Evolutionary conservation across 257 asterid species (phyloP), one percentile per base, ranked within the genome.

Genomic region (Solanum chmielewskii): DNA sequence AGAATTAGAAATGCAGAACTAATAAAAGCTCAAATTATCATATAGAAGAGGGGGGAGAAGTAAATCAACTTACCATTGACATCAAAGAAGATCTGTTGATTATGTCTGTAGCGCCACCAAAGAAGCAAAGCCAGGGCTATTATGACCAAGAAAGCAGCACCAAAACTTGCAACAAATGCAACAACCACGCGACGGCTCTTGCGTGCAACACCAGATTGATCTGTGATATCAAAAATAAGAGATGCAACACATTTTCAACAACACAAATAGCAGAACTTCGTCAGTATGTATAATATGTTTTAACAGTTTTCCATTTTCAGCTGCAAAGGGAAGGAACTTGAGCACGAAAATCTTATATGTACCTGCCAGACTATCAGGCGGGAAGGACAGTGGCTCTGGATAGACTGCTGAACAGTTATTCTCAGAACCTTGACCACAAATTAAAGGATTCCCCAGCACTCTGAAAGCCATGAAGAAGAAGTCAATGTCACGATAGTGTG

Each of bases 71-170:
- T 84, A 97, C 99, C 99, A 77, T 96, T 95, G 44, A 96, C 95
- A 85, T 97, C 99, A 73, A 97, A 97, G 94, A 95, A 96, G 83
- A 97, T 95, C 92, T 97, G 99, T 92, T 94, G 94, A 90, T 96
- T 96, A 84, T 88, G 94, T 85, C 96, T 91, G 88, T 93, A 93
- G 62, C 96, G 94, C 97, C 94, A 92, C 99, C 98, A 96, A 44
- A 94, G 85, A 29, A 94, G 90, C 90, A 92, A 90, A 80, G 96
- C 98, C 69, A 91, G 73, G 5, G 91, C 66, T 10, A 90, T 13
- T 25, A 94, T 81, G 80, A 92, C 27, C 31, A 92, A 41, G 84
- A 95, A 92, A 84, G 92, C 94, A 35, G 93, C 94, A 86, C 93
- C 92, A 70, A 92, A 94, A 90, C 99, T 94, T 35, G 93, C 94